Evolutionary conservation across 1,284 basidiomycete genomes (phyloP).

Genomic region (Tilletia walkeri): DNA sequence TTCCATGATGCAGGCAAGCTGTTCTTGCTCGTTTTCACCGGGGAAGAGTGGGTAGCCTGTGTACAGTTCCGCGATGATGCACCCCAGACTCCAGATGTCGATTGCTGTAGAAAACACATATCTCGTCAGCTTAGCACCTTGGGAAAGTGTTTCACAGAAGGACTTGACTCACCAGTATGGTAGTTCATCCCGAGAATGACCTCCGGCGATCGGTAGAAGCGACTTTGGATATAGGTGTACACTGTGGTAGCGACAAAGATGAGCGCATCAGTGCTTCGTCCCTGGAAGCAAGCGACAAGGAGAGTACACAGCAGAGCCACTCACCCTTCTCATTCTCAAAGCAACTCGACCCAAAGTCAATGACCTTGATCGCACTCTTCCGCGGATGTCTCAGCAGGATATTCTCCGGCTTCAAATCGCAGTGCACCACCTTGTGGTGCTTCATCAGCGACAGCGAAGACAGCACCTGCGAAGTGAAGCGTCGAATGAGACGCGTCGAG

Average conservation of each 20-base stretch:
- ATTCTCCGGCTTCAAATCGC: constrained; percentile 99
- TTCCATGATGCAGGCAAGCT: constrained; percentile 99
- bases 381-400: constrained; percentile 89
- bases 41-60: constrained; percentile 99
- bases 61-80: constrained; percentile 93
- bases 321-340: constrained; percentile 97
- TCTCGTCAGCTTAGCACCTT: constrained; percentile 85
- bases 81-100: constrained; percentile 97
- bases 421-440: constrained; percentile 97
- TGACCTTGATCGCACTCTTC: constrained; percentile 95
- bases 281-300: neutral
- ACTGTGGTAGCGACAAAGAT: constrained; percentile 62
- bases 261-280: too few species aligned
- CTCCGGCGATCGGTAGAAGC: constrained; percentile 94
- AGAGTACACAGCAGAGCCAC: constrained; percentile 44
- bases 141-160: constrained; percentile 57
- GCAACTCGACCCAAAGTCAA: constrained; percentile 98
- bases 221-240: constrained; percentile 94
- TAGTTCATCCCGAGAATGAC: constrained; percentile 56
- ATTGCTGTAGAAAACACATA: constrained; percentile 69
- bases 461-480: constrained; percentile 95
- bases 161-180: constrained; percentile 30
- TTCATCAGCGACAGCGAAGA: constrained; percentile 87
- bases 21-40: constrained; percentile 94
- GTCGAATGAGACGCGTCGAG: constrained; percentile 86